phyloP scores from a whole-genome alignment of 2,329 filamentous ascomycete species.

The Aspergillus bombycis region DNA sequence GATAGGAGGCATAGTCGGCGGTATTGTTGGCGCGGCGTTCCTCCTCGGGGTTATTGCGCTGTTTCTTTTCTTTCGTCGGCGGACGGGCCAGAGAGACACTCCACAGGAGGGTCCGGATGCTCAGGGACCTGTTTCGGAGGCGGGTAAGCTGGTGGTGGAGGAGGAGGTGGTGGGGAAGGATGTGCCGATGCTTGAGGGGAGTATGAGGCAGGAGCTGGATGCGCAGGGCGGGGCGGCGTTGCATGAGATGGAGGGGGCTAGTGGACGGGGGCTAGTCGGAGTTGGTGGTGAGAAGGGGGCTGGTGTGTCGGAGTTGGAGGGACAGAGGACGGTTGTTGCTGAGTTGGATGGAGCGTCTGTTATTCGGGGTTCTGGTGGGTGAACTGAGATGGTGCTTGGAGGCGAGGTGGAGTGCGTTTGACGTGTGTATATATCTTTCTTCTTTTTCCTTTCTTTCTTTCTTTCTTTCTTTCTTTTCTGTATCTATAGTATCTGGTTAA shows the following conservation, averaged over 20 bases:
- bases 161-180: constrained; percentile 3
- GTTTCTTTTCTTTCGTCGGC: constrained; percentile 9
- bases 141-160: background rate
- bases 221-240: constrained; percentile 11
- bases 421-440: background rate
- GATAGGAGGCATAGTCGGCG: constrained; percentile 18
- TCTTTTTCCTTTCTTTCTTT: background rate
- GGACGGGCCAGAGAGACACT: background rate
- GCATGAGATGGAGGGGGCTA: constrained; percentile 12
- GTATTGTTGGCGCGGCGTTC: constrained; percentile 11
- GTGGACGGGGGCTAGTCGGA: background rate
- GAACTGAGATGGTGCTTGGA: background rate
- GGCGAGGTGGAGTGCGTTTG: background rate
- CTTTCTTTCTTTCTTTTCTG: background rate
- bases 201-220: constrained; percentile 17
- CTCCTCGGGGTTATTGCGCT: constrained; percentile 2
- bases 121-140: background rate
- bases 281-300: background rate
- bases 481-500: background rate
- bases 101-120: background rate
- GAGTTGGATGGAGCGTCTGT: background rate
- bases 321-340: background rate
- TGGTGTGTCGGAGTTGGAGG: constrained; percentile 2
- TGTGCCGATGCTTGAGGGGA: constrained; percentile 14
- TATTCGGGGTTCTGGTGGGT: background rate